Evolutionary conservation across 495 filamentous ascomycete species (phyloP), one percentile per base, ranked within the genome.

Genomic region (Paragyromitra xinjiangensis): DNA sequence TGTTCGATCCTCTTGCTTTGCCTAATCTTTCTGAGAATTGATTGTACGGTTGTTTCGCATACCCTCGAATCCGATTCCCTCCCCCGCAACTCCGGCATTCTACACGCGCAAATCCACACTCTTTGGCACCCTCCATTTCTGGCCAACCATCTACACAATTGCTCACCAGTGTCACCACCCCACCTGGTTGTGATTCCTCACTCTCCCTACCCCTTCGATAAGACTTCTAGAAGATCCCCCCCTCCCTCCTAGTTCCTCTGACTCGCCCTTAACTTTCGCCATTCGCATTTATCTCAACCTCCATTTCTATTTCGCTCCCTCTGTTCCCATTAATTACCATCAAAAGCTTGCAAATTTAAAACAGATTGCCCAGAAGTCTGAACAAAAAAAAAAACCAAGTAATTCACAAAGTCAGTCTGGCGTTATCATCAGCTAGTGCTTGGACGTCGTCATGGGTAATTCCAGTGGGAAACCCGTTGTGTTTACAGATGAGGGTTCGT

Each of bases 401-500:
- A 29, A 45, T 45, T 62, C 48, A 6, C 44, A 37, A 44, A 53
- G 22, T 26, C 40, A 71, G 39, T 63, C 77, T 78, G 61, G 77
- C 66, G 59, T 45, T 70, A 40, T 61, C 39, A 71, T 72, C 29
- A 2, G 12, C 40, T 53, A 62, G 61, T 53, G 51, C 55, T 79
- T 71, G 42, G 76, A 78, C 37, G 51, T 50, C 61, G 44, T 37
- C 40, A 99, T 99, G 95, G 95, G 95, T 82, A 98, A 99, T 84
- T 90, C 89, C 81, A 93, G 93, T 83, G 95, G 95, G 83, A 98
- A 97, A 84, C 94, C 92, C 83, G 89, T 98, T 85, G 90, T 92
- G 81, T 92, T 94, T 86, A 92, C 92, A 83, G 94, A 97, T 86
- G 93, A 97, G 88, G 92, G 94, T 98, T 85, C 82, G 92, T 89